Conservation (phyloP, 192 early-diverging fungal genomes). For the Piromyces finnis region DNA sequence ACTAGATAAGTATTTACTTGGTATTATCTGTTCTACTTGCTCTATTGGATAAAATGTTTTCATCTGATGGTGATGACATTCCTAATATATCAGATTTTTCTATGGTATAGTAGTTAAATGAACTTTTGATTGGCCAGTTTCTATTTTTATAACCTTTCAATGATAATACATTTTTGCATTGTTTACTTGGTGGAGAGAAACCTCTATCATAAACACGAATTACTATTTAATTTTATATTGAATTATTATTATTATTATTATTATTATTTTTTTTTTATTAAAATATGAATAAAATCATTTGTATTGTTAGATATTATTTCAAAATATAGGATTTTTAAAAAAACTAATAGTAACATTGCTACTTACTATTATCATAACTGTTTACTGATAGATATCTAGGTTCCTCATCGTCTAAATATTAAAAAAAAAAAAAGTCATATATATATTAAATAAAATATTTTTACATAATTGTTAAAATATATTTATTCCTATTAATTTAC, state of each 20-base stretch:
- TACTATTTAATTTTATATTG: constrained; percentile 18
- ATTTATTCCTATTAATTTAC: too few relatives aligned
- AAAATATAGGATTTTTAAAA: too few relatives aligned
- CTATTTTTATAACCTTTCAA: constrained; percentile 84
- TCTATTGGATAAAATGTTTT: neutral
- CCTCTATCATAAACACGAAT: constrained; percentile 84
- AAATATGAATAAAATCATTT: too few relatives aligned
- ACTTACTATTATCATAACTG: constrained; percentile 78
- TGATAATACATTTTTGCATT: constrained; percentile 50
- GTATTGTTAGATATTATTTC: too few relatives aligned
- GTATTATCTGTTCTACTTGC: neutral
- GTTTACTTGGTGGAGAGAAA: constrained; percentile 50
- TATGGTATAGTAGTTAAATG: constrained; percentile 34
- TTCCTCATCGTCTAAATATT: constrained; percentile 17
- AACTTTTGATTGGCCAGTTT: constrained; percentile 88
- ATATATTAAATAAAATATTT: too few relatives aligned
- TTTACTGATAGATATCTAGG: constrained; percentile 75
- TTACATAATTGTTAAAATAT: too few relatives aligned
- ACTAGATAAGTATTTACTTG: too few relatives aligned
- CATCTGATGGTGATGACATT: neutral
- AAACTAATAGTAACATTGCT: too few relatives aligned
- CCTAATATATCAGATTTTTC: neutral
- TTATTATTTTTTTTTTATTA: too few relatives aligned
- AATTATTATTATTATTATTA: neutral
- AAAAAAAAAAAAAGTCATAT: neutral